Base-by-base conservation (phyloP, 23 red algal species). In the Gracilaria gracilis region DNA sequence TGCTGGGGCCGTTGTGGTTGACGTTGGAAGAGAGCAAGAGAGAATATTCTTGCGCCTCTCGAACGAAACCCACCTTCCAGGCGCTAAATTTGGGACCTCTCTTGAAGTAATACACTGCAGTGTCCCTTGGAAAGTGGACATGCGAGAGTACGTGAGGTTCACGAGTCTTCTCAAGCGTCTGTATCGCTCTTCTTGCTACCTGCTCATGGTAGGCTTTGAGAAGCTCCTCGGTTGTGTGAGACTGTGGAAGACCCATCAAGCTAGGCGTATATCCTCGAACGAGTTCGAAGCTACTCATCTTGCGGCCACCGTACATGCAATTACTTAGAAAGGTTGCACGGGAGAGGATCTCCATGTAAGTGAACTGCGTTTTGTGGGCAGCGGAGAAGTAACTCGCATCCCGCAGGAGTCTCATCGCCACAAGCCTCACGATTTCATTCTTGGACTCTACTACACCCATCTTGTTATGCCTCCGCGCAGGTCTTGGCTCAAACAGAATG, bases 401-500 rank as follows among this genome's bases (percentile, higher is more conserved):
- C 25, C 31, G 38, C 13, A 79, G 24, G 28, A 89, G 67, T 9
- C 85, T 39, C 15, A 31, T 35, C 5, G 42, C 51, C 4, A 89
- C 11, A 1, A 62, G 34, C 24, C 85, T 32, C 21, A 89, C 48
- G 8, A 89, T 42, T n/a, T 23, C 19, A 51, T 89, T 89, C 71
- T 89, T 89, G 16, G 49, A 38, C 34, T 89, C 85, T 0, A 89
- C 48, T 2, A 89, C 71, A 11, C 85, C 51, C 4, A 89, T 37
- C 35, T 89, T 89, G 29, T 89, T 79, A 36, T 89, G 85, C 24
- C 71, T 33, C 23, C 85, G 85, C 57, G 85, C 70, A n/a, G 67
- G 72, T 64, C 34, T 28, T 8, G 67, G 69, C 32, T 42, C 38
- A 37, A 89, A 89, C 47, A 4, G 12, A 33, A 79, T 79, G 74